These are phyloP conservation scores for Mycena filopes DNA, from an alignment of 768 basidiomycete genomes.

Conservation along the genomic window DNA sequence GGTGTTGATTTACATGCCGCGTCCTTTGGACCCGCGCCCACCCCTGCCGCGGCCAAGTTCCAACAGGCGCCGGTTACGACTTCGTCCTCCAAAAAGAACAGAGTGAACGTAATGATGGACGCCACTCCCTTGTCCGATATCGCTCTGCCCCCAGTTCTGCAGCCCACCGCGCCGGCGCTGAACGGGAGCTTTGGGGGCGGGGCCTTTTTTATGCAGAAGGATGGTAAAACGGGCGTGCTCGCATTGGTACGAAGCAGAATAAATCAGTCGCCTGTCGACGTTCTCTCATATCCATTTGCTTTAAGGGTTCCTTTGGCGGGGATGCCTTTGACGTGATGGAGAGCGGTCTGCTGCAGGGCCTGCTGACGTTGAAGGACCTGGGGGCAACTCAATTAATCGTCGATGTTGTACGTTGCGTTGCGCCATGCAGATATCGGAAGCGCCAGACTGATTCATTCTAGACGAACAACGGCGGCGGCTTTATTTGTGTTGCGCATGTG, in stretches of 20 bases:
- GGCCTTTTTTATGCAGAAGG: conserved; percentile 64
- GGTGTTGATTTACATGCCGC: conserved; percentile 50
- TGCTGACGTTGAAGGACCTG: conserved; percentile 55
- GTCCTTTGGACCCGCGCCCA: conserved; percentile 36
- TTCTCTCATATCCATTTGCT: conserved; percentile 38
- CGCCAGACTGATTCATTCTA: conserved; percentile 27
- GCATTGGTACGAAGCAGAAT: conserved; percentile 16
- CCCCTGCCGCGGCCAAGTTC: conserved; percentile 40
- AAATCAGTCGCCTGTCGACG: conserved; percentile 48
- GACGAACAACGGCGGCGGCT: conserved; percentile 66
- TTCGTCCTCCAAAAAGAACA: conserved; percentile 47
- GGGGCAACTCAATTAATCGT: conserved; percentile 68
- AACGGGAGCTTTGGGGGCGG: conserved; percentile 60
- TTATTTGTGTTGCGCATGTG: conserved; percentile 70
- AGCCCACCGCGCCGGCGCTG: conserved; percentile 51
- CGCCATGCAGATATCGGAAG: background rate
- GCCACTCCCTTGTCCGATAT: conserved; percentile 55
- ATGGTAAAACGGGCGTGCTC: conserved; percentile 57
- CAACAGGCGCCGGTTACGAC: conserved; percentile 50
- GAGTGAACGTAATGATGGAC: conserved; percentile 61
- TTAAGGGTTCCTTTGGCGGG: conserved; percentile 67
- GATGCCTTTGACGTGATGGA: conserved; percentile 53
- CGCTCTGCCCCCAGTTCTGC: conserved; percentile 49
- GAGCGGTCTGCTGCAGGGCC: conserved; percentile 55
- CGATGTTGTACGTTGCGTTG: conserved; percentile 61